Evolutionary conservation across 257 asterid genomes (phyloP), one percentile per base, ranked within the genome.

Genomic region (Hygrophila difformis): DNA sequence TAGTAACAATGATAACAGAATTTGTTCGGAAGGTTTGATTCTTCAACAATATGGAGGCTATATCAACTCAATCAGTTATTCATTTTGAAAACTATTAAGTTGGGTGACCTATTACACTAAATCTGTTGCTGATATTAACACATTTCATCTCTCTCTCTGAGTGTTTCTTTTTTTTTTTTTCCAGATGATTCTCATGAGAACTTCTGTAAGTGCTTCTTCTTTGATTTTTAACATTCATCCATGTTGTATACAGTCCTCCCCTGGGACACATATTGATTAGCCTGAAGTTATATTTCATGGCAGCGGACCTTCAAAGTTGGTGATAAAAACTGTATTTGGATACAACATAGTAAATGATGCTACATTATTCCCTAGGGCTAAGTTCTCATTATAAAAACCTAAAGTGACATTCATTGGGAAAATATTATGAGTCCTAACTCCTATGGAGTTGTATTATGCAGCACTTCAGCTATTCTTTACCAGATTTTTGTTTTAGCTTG

Each of bases 181-280:
- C 75, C 94, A 85, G 96, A 68, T 74, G 64, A 68, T 67, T 68
- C 51, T 80, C 56, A 58, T 80, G 65, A 80, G 66, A 60, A 47
- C 69, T 44, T 80, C 87, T 39, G 97, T 81, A 67, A 80, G 96
- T 79, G 63, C 57, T 9, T n/a, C 17, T 36, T 12, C 13, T 39
- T 37, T n/a, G 8, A 26, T 26, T 3, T 63, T 56, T 41, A 41
- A 29, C 60, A 35, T 37, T 59, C 15, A 43, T 54, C 61, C 24
- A 4, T 56, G 19, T 44, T 64, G 56, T 40, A 55, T 39, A 40
- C 45, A 49, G 15, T 39, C 36, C 44, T 34, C 45, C 47, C 29
- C 35, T 56, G 13, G 38, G 49, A 15, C 21, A 12, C 26, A 41
- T 39, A 38, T 24, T 1, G 29, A 5, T 28, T 19, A 14, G n/a